Evolutionary conservation across 768 basidiomycete genomes (phyloP), one percentile per base, ranked within the genome.

Genomic region (Boletus sensibilis): DNA sequence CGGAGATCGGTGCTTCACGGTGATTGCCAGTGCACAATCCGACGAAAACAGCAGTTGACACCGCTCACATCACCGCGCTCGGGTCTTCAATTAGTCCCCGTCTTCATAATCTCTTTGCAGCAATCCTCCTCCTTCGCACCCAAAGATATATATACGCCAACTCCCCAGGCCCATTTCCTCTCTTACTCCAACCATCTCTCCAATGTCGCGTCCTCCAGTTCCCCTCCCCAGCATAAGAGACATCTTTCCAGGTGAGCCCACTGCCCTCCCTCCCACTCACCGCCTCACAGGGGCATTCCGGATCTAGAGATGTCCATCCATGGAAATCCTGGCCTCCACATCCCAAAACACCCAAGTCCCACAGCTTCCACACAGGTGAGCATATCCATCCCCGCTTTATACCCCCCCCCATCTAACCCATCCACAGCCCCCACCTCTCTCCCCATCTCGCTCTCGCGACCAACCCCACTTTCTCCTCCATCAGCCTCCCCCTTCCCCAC

Each of bases 141-240:
- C 49, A 52, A 13, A 7, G 23, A 59, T 57, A 64, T 57, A 57
- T 64, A 59, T 57, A 67, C 52, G 2, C 41, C 13, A 31, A 18
- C 46, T 20, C 10, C 47, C 16, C 25, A 3, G 13, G 1, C 33
- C 46, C 8, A 2, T 34, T 23, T 31, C 12, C 41, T 41, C 21
- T 27, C 50, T 27, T 13, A 5, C 49, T 2, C 37, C 21, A 35
- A 23, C n/a, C n/a, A n/a, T 41, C 7, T 0, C 18, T 2, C 21
- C 27, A 34, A 72, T 71, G 69, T 56, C 70, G 31, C 68, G 67
- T 25, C 61, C 60, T 1, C 59, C 58, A 9, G 66, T 72, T 1
- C 68, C 76, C 2, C 70, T 83, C 27, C 82, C 82, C 25, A 79
- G 79, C 61, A 82, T 82, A 34, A 74, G 77, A 21, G 80, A 82